These are phyloP conservation scores for Annulohypoxylon moriforme DNA, from an alignment of 495 filamentous ascomycete species.

Conservation along the genomic window DNA sequence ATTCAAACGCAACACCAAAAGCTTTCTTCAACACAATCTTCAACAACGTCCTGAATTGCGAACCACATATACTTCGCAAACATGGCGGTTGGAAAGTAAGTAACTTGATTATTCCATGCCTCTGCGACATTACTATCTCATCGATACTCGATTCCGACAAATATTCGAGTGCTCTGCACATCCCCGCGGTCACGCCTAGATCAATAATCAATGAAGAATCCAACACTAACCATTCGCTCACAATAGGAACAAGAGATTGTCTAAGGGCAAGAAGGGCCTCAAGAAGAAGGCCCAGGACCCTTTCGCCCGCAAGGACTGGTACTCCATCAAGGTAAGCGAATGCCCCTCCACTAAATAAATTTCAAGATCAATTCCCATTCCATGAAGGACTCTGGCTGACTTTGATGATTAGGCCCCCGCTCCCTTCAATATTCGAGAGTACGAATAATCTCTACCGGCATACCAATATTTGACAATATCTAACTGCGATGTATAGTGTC, in stretches of 20 bases:
- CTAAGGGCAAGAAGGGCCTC: conserved; percentile 99
- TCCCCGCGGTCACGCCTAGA: conserved; percentile 31
- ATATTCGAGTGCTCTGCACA: conserved; percentile 34
- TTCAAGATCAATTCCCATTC: neutral
- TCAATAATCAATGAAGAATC: conserved; percentile 26
- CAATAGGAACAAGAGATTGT: conserved; percentile 98
- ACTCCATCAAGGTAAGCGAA: conserved; percentile 85
- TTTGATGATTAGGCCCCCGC: conserved; percentile 77
- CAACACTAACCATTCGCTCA: conserved; percentile 63
- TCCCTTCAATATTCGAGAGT: conserved; percentile 96
- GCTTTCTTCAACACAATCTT: conserved; percentile 37
- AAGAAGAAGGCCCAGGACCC: conserved; percentile 99
- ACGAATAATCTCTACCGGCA: conserved; percentile 57
- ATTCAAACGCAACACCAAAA: conserved; percentile 46
- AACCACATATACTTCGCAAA: conserved; percentile 63
- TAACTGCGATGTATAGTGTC: conserved; percentile 71
- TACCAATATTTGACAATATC: conserved; percentile 33
- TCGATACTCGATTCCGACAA: conserved; percentile 30
- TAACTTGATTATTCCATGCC: conserved; percentile 43
- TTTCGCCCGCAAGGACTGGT: conserved; percentile 99
- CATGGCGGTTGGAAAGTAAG: conserved; percentile 95
- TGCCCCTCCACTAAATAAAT: neutral
- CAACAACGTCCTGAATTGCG: conserved; percentile 49
- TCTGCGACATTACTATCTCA: conserved; percentile 28
- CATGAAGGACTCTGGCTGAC: conserved; percentile 33